Conservation (phyloP, 179 eudicot species). For the Gypsophila paniculata region DNA sequence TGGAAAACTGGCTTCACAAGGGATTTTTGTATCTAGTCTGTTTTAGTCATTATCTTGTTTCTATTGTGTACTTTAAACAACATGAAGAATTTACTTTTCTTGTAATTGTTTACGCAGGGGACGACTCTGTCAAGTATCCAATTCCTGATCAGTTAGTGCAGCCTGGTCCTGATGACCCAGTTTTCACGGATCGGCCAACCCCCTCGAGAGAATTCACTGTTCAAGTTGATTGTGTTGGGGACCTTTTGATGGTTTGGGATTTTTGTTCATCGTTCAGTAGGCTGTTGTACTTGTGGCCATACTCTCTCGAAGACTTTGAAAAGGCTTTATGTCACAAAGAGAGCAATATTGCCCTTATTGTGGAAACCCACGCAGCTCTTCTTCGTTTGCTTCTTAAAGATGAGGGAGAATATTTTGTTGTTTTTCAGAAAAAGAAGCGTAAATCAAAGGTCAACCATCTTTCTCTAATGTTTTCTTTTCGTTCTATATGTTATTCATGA, state of each 20-base stretch:
- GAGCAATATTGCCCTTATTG: constrained; percentile 63
- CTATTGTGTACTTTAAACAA: neutral
- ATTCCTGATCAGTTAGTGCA: constrained; percentile 82
- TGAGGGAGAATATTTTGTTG: constrained; percentile 49
- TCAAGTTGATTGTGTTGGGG: constrained; percentile 80
- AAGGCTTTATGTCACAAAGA: constrained; percentile 78
- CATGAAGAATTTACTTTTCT: neutral
- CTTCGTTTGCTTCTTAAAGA: constrained; percentile 76
- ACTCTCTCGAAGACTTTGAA: constrained; percentile 81
- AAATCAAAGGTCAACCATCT: constrained; percentile 62
- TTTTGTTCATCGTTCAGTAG: constrained; percentile 81
- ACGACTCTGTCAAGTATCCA: constrained; percentile 65
- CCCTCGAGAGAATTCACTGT: constrained; percentile 67
- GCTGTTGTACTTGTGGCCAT: constrained; percentile 69
- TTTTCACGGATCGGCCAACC: constrained; percentile 64
- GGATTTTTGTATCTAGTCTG: neutral
- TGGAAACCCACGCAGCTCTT: constrained; percentile 76
- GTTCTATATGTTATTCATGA: neutral
- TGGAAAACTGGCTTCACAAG: constrained; percentile 8
- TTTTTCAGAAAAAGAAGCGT: constrained; percentile 51
- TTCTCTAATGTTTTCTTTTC: neutral
- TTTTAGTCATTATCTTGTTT: neutral
- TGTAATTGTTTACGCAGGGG: constrained; percentile 34
- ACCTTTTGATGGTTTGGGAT: constrained; percentile 92
- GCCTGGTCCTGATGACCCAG: constrained; percentile 66